These are phyloP conservation scores for Xylaria sp. DNA, from an alignment of 2,329 filamentous ascomycete genomes.

Conservation along the genomic window DNA sequence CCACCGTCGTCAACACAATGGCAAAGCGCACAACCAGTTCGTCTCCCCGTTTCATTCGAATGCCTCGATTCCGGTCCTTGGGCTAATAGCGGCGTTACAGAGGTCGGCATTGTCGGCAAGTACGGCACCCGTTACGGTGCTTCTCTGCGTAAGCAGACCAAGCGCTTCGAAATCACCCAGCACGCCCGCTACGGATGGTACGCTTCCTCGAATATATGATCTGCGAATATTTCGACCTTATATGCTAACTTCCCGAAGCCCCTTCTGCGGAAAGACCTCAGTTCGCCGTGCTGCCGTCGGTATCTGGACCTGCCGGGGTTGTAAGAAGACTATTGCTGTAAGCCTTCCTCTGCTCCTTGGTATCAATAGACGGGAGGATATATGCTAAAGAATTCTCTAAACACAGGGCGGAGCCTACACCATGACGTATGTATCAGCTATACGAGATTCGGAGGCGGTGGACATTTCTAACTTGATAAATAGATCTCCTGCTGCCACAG, in stretches of 20 bases:
- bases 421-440: slow-evolving; percentile 82
- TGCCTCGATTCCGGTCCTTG: neutral
- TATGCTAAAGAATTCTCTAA: too few species aligned
- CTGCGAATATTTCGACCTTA: neutral
- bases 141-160: slow-evolving; percentile 98
- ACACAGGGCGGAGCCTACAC: slow-evolving; percentile 81
- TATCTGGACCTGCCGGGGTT: slow-evolving; percentile 97
- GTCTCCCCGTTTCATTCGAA: neutral
- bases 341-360: too few species aligned
- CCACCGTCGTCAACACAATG: slow-evolving; percentile 35
- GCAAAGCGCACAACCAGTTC: slow-evolving; percentile 39
- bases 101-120: slow-evolving; percentile 49
- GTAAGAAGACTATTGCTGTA: slow-evolving; percentile 90
- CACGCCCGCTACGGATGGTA: slow-evolving; percentile 81
- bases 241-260: slow-evolving; percentile 55
- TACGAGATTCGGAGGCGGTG: neutral
- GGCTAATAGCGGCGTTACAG: slow-evolving; percentile 56
- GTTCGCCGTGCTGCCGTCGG: slow-evolving; percentile 85
- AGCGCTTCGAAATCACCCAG: slow-evolving; percentile 99
- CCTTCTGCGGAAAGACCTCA: slow-evolving; percentile 97
- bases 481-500: slow-evolving; percentile 40
- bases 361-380: too few species aligned
- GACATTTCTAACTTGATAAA: slow-evolving; percentile 20
- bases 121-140: slow-evolving; percentile 76
- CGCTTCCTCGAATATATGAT: slow-evolving; percentile 16